Conservation (phyloP, 1,139 yeast genomes). For the Blastobotrys malaysiensis region DNA sequence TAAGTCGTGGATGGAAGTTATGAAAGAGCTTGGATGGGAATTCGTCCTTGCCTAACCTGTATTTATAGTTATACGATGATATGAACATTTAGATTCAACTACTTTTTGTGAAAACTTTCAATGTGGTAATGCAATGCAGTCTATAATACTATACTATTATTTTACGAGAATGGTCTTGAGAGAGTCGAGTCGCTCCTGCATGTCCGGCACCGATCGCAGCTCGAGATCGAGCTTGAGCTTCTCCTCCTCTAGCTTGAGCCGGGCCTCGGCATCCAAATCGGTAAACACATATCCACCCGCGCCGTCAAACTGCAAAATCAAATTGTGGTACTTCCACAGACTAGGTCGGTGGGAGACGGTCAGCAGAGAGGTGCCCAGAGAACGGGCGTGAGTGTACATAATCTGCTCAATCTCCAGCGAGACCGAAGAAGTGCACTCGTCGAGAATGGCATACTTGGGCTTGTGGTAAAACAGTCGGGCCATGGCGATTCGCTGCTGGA, state of each 20-base stretch:
- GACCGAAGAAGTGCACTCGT: constrained; percentile 93
- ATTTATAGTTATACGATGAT: neutral
- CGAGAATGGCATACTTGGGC: constrained; percentile 90
- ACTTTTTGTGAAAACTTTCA: constrained; percentile 1
- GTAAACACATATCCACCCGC: constrained; percentile 72
- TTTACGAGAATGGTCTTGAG: constrained; percentile 21
- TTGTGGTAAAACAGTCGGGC: constrained; percentile 85
- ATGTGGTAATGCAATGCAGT: neutral
- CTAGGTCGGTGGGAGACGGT: constrained; percentile 93
- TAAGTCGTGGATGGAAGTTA: constrained; percentile 28
- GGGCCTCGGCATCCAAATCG: constrained; percentile 58
- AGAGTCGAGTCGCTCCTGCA: constrained; percentile 53
- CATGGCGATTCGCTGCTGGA: constrained; percentile 91
- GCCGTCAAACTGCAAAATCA: constrained; percentile 78
- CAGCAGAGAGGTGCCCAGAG: constrained; percentile 71
- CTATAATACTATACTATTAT: constrained; percentile 4
- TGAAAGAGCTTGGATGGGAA: constrained; percentile 28
- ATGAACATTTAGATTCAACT: neutral
- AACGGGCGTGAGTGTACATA: constrained; percentile 82
- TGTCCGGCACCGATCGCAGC: constrained; percentile 59
- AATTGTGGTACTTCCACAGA: constrained; percentile 86
- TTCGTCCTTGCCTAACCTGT: constrained; percentile 24
- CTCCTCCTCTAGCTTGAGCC: constrained; percentile 68
- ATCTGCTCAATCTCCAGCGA: constrained; percentile 86
- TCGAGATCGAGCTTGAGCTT: constrained; percentile 58